Evolutionary conservation across 257 asterid genomes (phyloP).

Genomic region (Lithospermum erythrorhizon): DNA sequence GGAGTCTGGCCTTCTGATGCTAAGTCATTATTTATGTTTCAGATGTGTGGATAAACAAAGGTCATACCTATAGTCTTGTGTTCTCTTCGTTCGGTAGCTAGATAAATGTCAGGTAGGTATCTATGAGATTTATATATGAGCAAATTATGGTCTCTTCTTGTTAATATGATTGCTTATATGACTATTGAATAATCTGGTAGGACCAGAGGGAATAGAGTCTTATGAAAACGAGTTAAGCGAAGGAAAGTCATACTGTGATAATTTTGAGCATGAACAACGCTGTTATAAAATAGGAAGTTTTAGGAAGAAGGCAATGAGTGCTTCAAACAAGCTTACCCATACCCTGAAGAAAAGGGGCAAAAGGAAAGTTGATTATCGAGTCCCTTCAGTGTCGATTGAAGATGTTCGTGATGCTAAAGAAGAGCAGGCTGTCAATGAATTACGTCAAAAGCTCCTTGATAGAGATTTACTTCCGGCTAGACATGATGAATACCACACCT

Average conservation of each 20-base stretch:
- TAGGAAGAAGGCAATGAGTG: constrained; percentile 46
- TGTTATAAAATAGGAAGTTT: constrained; percentile 35
- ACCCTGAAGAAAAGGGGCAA: constrained; percentile 35
- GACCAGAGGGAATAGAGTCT: constrained; percentile 8
- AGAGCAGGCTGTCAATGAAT: constrained; percentile 42
- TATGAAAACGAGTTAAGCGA: constrained; percentile 4
- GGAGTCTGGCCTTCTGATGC: neutral
- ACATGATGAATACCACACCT: constrained; percentile 50
- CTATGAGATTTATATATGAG: too few species aligned
- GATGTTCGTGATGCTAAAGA: constrained; percentile 56
- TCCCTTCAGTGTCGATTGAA: constrained; percentile 27
- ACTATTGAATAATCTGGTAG: neutral
- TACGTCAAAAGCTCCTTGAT: constrained; percentile 47
- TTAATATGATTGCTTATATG: neutral
- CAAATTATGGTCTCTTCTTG: neutral
- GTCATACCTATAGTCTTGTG: neutral
- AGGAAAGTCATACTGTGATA: constrained; percentile 23
- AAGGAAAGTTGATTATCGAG: constrained; percentile 22
- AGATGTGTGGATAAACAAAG: neutral
- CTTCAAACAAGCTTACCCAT: constrained; percentile 45
- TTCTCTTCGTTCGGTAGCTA: neutral
- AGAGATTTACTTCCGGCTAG: constrained; percentile 53
- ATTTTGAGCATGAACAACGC: constrained; percentile 37
- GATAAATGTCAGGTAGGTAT: constrained; percentile 2
- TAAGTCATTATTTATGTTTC: neutral